Percentiles rank a stretch among this genome's conserved stretches.
Conservation (phyloP, 805 yeast genomes). For the Candida hungchunana region DNA sequence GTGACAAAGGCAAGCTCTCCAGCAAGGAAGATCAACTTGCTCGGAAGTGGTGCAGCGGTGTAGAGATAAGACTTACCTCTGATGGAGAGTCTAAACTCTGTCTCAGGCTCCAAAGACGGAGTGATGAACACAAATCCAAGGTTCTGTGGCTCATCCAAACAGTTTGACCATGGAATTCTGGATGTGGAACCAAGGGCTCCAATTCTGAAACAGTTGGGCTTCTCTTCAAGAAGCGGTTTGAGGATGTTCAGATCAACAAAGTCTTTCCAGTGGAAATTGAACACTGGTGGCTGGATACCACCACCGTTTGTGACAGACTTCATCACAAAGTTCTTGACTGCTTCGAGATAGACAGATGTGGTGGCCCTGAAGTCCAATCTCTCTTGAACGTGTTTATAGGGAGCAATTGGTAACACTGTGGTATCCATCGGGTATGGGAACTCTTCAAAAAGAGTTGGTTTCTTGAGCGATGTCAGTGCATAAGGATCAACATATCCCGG, state of each 20-base stretch:
- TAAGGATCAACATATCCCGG: conserved; percentile 17
- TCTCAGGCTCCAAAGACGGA: conserved; percentile 30
- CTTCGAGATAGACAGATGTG: conserved; percentile 30
- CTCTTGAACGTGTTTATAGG: conserved; percentile 33
- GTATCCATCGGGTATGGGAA: conserved; percentile 31
- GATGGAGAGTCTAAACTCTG: conserved; percentile 33
- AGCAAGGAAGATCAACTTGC: conserved; percentile 36
- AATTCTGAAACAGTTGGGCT: conserved; percentile 40
- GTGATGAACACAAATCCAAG: conserved; percentile 27
- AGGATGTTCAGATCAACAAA: conserved; percentile 46
- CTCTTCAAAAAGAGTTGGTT: conserved; percentile 18
- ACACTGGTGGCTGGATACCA: conserved; percentile 28
- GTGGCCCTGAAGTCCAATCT: conserved; percentile 34
- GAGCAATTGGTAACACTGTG: conserved; percentile 35
- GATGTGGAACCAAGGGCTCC: conserved; percentile 39
- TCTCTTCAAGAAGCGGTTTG: conserved; percentile 34
- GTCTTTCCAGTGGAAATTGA: conserved; percentile 51
- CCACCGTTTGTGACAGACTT: conserved; percentile 23
- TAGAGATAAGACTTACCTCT: conserved; percentile 41
- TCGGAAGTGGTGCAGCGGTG: conserved; percentile 42
- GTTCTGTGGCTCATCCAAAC: conserved; percentile 33
- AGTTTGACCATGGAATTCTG: conserved; percentile 39
- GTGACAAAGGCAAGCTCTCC: conserved; percentile 39
- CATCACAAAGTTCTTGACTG: conserved; percentile 29
- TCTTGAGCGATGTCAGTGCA: conserved; percentile 16